phyloP scores from a whole-genome alignment of 176 grass and related monocot genomes.

The Oryza officinalis region DNA sequence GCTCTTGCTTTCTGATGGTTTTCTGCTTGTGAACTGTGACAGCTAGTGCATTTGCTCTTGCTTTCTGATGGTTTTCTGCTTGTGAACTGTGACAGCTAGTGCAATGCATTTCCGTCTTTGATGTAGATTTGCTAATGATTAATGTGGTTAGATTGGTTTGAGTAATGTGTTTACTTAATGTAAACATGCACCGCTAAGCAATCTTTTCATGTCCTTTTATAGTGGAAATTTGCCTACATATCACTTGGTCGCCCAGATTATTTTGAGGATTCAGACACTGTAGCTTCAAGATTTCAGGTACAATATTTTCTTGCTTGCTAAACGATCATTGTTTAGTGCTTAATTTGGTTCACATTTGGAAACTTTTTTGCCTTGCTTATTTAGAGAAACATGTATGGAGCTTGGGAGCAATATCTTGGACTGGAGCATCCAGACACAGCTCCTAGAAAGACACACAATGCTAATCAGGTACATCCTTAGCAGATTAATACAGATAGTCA shows the following conservation, averaged over 20 bases:
- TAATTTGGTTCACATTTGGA: conserved; percentile 3
- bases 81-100: conserved; percentile 12
- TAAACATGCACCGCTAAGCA: conserved; percentile 1
- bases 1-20: background rate
- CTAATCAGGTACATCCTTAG: conserved; percentile 69
- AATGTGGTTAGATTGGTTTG: background rate
- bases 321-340: conserved; percentile 20
- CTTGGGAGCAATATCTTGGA: conserved; percentile 99
- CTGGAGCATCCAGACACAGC: conserved; percentile 88
- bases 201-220: conserved; percentile 15
- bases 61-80: conserved; percentile 9
- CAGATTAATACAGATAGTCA: background rate
- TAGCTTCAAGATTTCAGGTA: conserved; percentile 89
- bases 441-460: conserved; percentile 69
- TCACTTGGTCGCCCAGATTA: conserved; percentile 97
- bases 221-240: conserved; percentile 99
- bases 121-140: conserved; percentile 3
- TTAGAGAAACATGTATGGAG: conserved; percentile 96
- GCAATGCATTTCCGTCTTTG: conserved; percentile 4
- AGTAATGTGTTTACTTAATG: background rate
- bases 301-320: conserved; percentile 15
- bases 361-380: conserved; percentile 20
- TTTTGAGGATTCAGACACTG: conserved; percentile 85
- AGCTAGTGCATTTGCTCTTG: background rate
- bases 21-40: conserved; percentile 25